A percentile compares a stretch with the other conserved stretches of the same genome.
These are phyloP conservation scores for Pseudoscleropodium purum DNA, from an alignment of 225 moss, liverwort and hornwort species.

Conservation along the genomic window DNA sequence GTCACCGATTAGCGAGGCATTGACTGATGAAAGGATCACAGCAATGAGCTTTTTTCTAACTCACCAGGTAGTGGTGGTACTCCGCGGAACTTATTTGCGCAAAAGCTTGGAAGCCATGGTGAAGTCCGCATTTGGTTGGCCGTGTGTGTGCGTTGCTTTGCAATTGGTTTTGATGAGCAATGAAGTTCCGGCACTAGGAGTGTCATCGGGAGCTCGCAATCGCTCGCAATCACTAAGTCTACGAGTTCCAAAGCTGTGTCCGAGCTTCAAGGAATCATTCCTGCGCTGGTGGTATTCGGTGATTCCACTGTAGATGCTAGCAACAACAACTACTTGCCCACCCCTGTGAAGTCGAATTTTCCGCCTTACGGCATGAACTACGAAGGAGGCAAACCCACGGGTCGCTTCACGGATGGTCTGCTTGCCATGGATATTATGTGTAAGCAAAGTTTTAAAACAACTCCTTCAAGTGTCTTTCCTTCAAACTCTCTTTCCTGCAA, in stretches of 20 bases:
- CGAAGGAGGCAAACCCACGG: conserved; percentile 13
- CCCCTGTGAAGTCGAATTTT: conserved; percentile 39
- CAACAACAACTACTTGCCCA: conserved; percentile 59
- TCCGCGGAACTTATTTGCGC: not conserved
- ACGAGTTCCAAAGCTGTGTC: not conserved
- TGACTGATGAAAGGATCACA: not conserved
- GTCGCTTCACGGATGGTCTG: conserved; percentile 56
- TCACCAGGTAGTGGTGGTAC: not conserved
- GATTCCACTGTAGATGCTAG: conserved; percentile 82
- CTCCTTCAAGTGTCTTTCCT: not conserved
- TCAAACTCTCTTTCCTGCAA: not conserved
- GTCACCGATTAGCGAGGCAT: not conserved
- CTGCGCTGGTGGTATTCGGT: conserved; percentile 49
- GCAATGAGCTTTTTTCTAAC: not conserved
- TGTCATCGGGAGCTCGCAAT: not conserved
- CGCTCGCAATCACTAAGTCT: not conserved
- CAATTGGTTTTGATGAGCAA: not conserved
- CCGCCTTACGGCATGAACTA: conserved; percentile 53
- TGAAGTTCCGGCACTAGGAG: not conserved
- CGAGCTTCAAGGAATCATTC: not conserved
- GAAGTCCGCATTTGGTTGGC: not conserved
- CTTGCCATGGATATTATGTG: conserved; percentile 41
- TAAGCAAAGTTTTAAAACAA: not conserved
- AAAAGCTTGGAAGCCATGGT: not conserved
- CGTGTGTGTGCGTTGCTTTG: not conserved